These are phyloP conservation scores for Balamuthia mandrillaris DNA, from an alignment of 208 protist species.

Conservation along the genomic window DNA sequence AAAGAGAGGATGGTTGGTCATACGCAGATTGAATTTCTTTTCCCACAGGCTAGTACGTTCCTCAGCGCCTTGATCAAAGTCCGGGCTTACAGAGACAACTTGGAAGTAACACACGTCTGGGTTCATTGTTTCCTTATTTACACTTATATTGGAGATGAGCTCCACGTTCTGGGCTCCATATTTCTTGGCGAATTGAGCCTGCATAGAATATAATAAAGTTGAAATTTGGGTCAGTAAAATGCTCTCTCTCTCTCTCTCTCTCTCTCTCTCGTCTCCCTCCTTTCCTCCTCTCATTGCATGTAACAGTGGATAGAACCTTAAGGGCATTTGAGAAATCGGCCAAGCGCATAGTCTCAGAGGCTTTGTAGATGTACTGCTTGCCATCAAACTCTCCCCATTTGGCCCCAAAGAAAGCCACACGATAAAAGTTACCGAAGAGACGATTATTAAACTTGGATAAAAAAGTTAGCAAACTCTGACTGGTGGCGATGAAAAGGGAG, in stretches of 20 bases:
- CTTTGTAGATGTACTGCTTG: conserved; percentile 64
- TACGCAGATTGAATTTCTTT: conserved; percentile 6
- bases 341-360: conserved; percentile 25
- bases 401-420: conserved; percentile 59
- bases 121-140: neutral
- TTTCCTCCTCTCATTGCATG: neutral
- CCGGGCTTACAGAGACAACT: neutral
- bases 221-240: neutral
- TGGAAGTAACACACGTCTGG: conserved; percentile 32
- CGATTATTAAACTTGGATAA: neutral
- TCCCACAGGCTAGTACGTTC: neutral
- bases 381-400: conserved; percentile 46
- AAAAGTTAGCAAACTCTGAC: neutral
- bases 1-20: neutral
- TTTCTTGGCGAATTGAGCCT: conserved; percentile 42
- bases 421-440: conserved; percentile 60
- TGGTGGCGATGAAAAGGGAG: neutral
- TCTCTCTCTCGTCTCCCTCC: neutral
- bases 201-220: neutral
- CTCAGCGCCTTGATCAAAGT: neutral
- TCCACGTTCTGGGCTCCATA: conserved; percentile 47
- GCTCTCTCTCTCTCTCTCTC: neutral
- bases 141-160: conserved; percentile 10
- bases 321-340: conserved; percentile 49
- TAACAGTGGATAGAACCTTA: neutral